These are phyloP conservation scores for Sporothrix mexicana DNA, from an alignment of 2,329 filamentous ascomycete genomes.

Conservation along the genomic window DNA sequence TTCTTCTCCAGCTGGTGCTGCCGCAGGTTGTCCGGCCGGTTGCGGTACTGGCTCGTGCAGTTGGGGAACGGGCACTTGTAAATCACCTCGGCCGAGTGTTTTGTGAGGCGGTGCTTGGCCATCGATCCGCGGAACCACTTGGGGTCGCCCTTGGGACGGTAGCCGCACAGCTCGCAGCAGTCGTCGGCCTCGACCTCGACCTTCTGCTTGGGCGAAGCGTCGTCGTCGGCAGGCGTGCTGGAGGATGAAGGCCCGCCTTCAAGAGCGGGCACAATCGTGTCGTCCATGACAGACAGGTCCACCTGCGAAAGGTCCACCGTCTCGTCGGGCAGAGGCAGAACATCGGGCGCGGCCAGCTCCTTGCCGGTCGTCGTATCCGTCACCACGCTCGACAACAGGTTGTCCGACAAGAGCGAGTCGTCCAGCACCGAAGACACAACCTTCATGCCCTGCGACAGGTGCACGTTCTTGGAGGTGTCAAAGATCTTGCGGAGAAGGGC, in stretches of 20 bases:
- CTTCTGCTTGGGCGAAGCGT: constrained; percentile 14
- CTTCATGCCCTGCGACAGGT: constrained; percentile 21
- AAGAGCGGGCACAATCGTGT: neutral
- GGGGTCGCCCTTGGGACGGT: constrained; percentile 62
- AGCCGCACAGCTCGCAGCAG: constrained; percentile 59
- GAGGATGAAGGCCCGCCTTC: neutral
- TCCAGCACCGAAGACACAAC: constrained; percentile 18
- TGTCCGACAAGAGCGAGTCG: constrained; percentile 9
- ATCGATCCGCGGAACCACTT: constrained; percentile 65
- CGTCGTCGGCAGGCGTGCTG: neutral
- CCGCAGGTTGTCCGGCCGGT: constrained; percentile 60
- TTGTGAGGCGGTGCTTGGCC: constrained; percentile 63
- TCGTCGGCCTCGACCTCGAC: constrained; percentile 49
- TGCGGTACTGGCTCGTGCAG: constrained; percentile 62
- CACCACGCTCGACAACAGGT: constrained; percentile 9
- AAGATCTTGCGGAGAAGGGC: constrained; percentile 48
- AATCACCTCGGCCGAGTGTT: constrained; percentile 58
- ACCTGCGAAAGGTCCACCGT: neutral
- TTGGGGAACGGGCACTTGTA: constrained; percentile 60
- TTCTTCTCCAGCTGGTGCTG: constrained; percentile 63
- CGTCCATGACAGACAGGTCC: neutral
- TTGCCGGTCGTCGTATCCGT: constrained; percentile 12
- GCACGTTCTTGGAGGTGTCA: constrained; percentile 16
- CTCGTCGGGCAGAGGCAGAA: neutral
- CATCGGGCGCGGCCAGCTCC: neutral